Base-by-base conservation (phyloP, 371 early-diverging fungal species). In the Saksenaea vasiformis region DNA sequence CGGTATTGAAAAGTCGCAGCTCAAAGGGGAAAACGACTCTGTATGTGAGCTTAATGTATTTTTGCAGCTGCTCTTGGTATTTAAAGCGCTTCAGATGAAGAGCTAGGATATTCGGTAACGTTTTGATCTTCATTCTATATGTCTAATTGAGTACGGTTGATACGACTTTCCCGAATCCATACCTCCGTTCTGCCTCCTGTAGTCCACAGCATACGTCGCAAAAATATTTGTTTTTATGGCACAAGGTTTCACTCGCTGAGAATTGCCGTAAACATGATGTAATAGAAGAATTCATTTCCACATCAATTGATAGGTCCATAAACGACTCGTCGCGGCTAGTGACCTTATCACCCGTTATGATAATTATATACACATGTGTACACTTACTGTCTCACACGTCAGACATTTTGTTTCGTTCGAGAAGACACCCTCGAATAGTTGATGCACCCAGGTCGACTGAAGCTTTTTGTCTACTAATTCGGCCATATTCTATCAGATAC, bases 51-150 rank as follows among this genome's bases (percentile, higher is more conserved):
- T 98, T 98, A 68, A 93, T 89, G 65, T 95, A 93, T 61, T 93
- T 85, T 58, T 93, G 92, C 61, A 95, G 77, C 36, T 90, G 86
- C 67, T 98, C 96, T 73, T 95, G 94, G 74, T 93, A 97, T 73
- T 98, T 98, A 80, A 98, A 98, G 27, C 98, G 87, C 72, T 98
- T 98, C 36, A 98, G 78, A 68, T 98, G 98, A 36, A 98, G 85
- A 0, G 96, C 96, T 31, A 98, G 78, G 17, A 98, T 92, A 63
- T 95, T 96, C 19, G 98, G 98, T 31, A 96, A 75, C 67, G 87
- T 84, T 72, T 95, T 94, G 47, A 98, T 91, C 66, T 95, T 95
- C 98, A 98, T 96, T 64, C 98, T 92, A 73, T 11, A 56, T 14
- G n/a, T 15, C 24, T 41, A 35, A 11, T 26, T 17, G 35, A 61